Base-by-base conservation (phyloP, 345 rosid genomes). In the Lenwebbia sp. region DNA sequence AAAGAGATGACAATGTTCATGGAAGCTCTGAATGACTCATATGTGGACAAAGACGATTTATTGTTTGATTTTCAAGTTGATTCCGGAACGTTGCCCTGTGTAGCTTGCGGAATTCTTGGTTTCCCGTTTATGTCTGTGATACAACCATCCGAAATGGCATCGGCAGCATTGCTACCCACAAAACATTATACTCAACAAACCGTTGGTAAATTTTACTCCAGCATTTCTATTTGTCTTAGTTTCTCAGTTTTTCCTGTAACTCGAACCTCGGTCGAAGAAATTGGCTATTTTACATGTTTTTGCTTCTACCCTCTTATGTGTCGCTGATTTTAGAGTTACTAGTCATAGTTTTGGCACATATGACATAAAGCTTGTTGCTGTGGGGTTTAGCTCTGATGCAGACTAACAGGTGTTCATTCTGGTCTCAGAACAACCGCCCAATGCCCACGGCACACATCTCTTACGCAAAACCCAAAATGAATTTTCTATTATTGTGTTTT, bases 21-120 rank as follows among this genome's bases (percentile, higher is more conserved):
- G 97, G 97, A 95, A 92, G 92, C 90, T 83, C 92, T 94, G 54
- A 91, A 94, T 78, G 95, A 91, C 90, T 89, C 93, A 82, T 93
- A 96, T 86, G 84, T 91, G 81, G 95, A 93, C 55, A 96, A 92
- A 84, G 92, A 91, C 88, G 99, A 95, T 90, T 70, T 95, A 58
- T 95, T 93, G 3, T 91, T 90, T 85, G 99, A 96, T 91, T 95
- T 96, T 88, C 99, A 98, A 93, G 93, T 94, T 88, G 99, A 98
- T 90, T 90, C 98, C 8, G 97, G 98, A 81, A 88, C 96, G 26
- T 88, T 98, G 90, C 92, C 94, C 75, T 98, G 99, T 90, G 98
- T 94, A 76, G 98, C 98, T 70, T 98, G 99, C 89, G 99, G 99
- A 86, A 94, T 96, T 93, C 97, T 98, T 54, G 99, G 99, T 86